Conservation (phyloP, 1,284 basidiomycete species). For the Mycosarcoma maydis region DNA sequence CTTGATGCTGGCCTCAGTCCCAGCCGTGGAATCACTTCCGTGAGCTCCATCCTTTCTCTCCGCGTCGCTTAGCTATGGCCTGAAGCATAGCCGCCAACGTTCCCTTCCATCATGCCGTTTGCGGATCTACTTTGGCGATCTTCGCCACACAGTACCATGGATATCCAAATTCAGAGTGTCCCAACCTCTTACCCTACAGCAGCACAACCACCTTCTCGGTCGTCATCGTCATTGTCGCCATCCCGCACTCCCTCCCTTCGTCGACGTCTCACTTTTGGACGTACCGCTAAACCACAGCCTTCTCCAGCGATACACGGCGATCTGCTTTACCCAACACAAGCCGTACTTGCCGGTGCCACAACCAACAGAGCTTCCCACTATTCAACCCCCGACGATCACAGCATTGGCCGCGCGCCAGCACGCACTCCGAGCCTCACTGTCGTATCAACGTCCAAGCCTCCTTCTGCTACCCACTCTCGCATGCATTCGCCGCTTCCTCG, state of each 20-base stretch:
- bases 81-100: constrained; percentile 11
- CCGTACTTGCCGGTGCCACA: not conserved
- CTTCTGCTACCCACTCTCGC: constrained; percentile 6
- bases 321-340: constrained; percentile 20
- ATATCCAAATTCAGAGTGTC: not conserved
- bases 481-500: constrained; percentile 2
- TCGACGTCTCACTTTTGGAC: constrained; percentile 14
- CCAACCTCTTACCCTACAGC: constrained; percentile 7
- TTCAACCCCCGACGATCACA: constrained; percentile 18
- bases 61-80: constrained; percentile 2
- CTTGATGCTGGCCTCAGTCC: no score
- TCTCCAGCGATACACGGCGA: constrained; percentile 3
- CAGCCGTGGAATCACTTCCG: no score
- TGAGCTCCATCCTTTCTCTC: no score
- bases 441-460: not conserved
- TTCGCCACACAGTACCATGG: not conserved
- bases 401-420: constrained; percentile 24
- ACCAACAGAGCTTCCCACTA: constrained; percentile 12
- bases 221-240: not conserved
- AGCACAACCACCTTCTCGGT: not conserved
- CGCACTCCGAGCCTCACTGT: constrained; percentile 8
- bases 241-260: not conserved
- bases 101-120: constrained; percentile 22
- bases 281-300: constrained; percentile 8
- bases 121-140: constrained; percentile 23